Percentiles rank a stretch among this genome's conserved stretches.
Evolutionary conservation across 2,329 filamentous ascomycete genomes (phyloP).

Genomic region (Microcyclospora tardicrescens): DNA sequence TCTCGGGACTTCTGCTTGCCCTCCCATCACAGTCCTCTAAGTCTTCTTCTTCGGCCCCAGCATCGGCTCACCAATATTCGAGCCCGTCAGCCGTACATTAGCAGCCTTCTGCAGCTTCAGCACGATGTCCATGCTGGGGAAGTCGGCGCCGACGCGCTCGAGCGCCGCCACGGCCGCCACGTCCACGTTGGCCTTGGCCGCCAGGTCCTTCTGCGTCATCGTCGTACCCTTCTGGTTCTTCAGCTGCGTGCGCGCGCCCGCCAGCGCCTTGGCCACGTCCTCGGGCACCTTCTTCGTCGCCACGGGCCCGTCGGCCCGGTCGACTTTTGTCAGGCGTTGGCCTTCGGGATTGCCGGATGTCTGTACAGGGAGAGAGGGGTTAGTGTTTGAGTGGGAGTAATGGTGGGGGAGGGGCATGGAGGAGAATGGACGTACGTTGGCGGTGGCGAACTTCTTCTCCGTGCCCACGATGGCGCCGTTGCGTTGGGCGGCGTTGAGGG

Average conservation of each 20-base stretch:
- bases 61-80: slow-evolving; percentile 62
- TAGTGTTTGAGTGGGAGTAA: slow-evolving; percentile 14
- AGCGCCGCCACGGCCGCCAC: slow-evolving; percentile 68
- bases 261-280: slow-evolving; percentile 71
- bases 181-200: slow-evolving; percentile 81
- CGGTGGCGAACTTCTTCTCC: slow-evolving; percentile 78
- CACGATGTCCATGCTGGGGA: slow-evolving; percentile 81
- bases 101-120: slow-evolving; percentile 58
- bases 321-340: slow-evolving; percentile 94
- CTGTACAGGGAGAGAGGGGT: slow-evolving; percentile 22
- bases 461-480: slow-evolving; percentile 63
- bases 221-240: slow-evolving; percentile 58
- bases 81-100: slow-evolving; percentile 25
- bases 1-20: too few relatives aligned
- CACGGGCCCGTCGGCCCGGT: slow-evolving; percentile 92
- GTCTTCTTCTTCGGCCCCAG: slow-evolving; percentile 61
- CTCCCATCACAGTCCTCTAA: too few relatives aligned
- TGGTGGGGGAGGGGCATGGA: background rate
- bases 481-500: slow-evolving; percentile 82
- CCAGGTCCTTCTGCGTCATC: slow-evolving; percentile 83
- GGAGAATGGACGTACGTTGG: slow-evolving; percentile 58
- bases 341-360: slow-evolving; percentile 47
- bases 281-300: slow-evolving; percentile 86
- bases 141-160: slow-evolving; percentile 63
- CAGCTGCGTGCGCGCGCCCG: slow-evolving; percentile 62